Base-by-base conservation (phyloP, 2,329 filamentous ascomycete species). In the Penicillium sp. region DNA sequence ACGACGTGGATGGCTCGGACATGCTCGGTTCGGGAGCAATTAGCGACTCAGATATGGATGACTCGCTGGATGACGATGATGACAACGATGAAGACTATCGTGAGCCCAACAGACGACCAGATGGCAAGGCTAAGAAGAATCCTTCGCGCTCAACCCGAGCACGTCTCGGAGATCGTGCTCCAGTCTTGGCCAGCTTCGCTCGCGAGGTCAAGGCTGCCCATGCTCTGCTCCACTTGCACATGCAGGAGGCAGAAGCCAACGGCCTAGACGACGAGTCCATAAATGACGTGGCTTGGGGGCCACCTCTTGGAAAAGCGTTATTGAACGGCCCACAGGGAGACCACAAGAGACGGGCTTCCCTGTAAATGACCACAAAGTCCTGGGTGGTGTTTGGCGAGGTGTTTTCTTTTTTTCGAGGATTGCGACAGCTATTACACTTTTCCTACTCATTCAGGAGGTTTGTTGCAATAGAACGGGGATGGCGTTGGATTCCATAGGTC, bases 171-270 rank as follows among this genome's bases (percentile, higher is more conserved):
- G 32, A 33, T 8, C 20, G n/a, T 5, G 8, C 25, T 20, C 27
- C 29, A 7, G 8, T 7, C 1, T 35, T 39, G 7, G 11, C 19
- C 11, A 52, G 55, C 11, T 56, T 68, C 26, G 50, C 56, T 10
- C 51, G 53, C 14, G 64, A 67, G 34, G 56, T 66, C 14, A 60
- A 57, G 33, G 65, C 65, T 11, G 65, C 65, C 4, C 64, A 67
- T 50, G 62, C 65, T 15, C 48, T 68, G 39, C 48, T 68, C 15
- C 58, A 48, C 37, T 27, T 68, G 15, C 57, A 63, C 20, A 61
- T 60, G 57, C 59, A 63, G 38, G 54, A 64, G 26, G 52, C 51
- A 13, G 45, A 34, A 3, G 32, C 19, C n/a, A 32, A 26, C 17
- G 31, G 45, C 8, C n/a, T 5, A 2, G 45, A 45, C 4, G 43